Conservation (phyloP, 2,329 filamentous ascomycete species). For the Trichoderma harzianum region DNA sequence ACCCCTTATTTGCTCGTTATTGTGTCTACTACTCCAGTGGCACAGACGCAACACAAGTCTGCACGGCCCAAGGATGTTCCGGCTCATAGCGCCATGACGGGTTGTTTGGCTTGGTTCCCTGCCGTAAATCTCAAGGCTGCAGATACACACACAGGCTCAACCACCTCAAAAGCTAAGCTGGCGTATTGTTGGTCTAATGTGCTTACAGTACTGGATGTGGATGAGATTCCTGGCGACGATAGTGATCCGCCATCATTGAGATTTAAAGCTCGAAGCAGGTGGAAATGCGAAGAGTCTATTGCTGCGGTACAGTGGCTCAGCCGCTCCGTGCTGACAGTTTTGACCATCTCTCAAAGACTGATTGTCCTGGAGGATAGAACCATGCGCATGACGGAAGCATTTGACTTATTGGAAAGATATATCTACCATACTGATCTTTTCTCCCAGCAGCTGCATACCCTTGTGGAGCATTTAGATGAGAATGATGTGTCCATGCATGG, state of each 20-base stretch:
- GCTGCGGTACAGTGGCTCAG: constrained; percentile 97
- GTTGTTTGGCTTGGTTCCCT: constrained; percentile 95
- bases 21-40: constrained; percentile 93
- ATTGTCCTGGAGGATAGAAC: constrained; percentile 87
- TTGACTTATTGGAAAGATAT: constrained; percentile 86
- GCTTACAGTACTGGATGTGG: constrained; percentile 86
- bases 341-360: constrained; percentile 91
- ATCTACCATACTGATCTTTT: constrained; percentile 92
- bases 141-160: constrained; percentile 62
- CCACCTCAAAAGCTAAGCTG: constrained; percentile 77
- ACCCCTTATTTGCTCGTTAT: constrained; percentile 95
- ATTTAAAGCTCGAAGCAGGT: constrained; percentile 80
- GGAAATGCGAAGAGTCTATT: constrained; percentile 92
- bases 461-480: constrained; percentile 87
- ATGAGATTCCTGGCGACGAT: constrained; percentile 65
- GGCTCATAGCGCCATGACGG: constrained; percentile 87
- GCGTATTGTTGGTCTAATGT: constrained; percentile 99
- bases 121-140: constrained; percentile 85
- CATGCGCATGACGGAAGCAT: constrained; percentile 89
- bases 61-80: constrained; percentile 86
- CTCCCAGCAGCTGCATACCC: constrained; percentile 74
- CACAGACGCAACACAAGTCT: constrained; percentile 94
- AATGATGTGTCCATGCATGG: constrained; percentile 88
- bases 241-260: constrained; percentile 72
- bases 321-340: constrained; percentile 81